Evolutionary conservation across 1,284 basidiomycete genomes (phyloP), one percentile per base, ranked within the genome.

Genomic region (Microbotryum lychnidis-dioicae): DNA sequence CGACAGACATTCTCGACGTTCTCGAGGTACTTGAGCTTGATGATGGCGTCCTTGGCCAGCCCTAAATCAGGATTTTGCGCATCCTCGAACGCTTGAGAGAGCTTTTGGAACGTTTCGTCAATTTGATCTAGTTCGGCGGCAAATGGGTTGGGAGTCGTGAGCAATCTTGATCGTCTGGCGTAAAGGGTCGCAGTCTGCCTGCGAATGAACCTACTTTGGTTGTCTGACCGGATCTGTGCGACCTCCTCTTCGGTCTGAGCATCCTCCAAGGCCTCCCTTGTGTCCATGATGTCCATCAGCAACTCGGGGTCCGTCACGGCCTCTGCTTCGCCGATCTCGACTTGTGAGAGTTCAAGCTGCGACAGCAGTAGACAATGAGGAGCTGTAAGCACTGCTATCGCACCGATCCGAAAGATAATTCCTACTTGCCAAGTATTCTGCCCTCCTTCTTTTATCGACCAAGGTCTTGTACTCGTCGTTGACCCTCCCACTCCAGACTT

Each of bases 271-370:
- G 80, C 79, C 75, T 94, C 91, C 51, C 89, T 77, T n/a, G 80
- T 81, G 69, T 90, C 86, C 81, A 96, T 85, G 50, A 94, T 82
- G 69, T 88, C 83, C 74, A 81, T 80, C 62, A 96, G 80, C 54
- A 96, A 81, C 53, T 79, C 81, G 42, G 82, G 77, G 72, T 94
- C 87, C 8, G 86, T 83, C 31, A 87, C 74, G 57, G 84, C 81
- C 68, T 96, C 91, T n/a, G 78, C 79, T 75, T 94, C 91, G 4
- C 78, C 78, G 33, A 85, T 78, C 10, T 79, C 79, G 44, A 82
- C 67, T 8, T 84, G 83, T 67, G 88, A 81, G 56, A 79, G 78
- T 31, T 80, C 76, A 16, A 94, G 79, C 76, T 77, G 65, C 9
- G 31, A 25, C 20, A 45, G 12, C 46, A 50, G 31, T 25, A 14